Base-by-base conservation (phyloP, 2,329 filamentous ascomycete genomes). In the Metarhizium sp. region DNA sequence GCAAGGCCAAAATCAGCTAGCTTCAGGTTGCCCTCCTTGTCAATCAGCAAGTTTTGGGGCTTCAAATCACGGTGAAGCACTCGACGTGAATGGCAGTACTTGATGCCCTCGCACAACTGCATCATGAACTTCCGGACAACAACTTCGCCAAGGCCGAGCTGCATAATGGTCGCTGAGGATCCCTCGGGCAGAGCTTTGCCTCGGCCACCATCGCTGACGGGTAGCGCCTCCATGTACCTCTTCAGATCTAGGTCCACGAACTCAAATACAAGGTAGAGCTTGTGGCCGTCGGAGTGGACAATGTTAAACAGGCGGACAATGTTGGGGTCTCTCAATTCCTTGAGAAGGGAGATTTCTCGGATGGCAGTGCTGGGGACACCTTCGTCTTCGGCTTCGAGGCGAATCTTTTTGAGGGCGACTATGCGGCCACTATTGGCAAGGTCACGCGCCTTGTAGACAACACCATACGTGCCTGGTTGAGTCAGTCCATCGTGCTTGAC, bases 81-180 rank as follows among this genome's bases (percentile, higher is more conserved):
- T 55, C 91, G 85, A 71, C 92, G 90, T 61, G 87, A 86, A 73
- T 96, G 91, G 73, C 91, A 96, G 77, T 94, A 95, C 63, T 85
- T 81, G 60, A 95, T 82, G 53, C 91, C 91, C 63, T 90, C 82
- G 66, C 91, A 87, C 56, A 96, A 77, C 73, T 96, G 90, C 65
- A 82, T 84, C 87, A 95, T 95, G 75, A 96, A 95, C 73, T 90
- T 92, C 76, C 92, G 92, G 63, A 96, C 84, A 79, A 95, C 92
- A 54, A 80, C 80, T 52, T 88, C 82, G 55, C 87, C 87, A 56
- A 96, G 76, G 5, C 88, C 88, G 63, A 94, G 76, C 58, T 81
- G 78, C 67, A 81, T 77, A 55, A 89, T 73, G 54, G 81, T 78
- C 52, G 81, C 69, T 25, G 80, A 82, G 49, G 86, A 82, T 51